phyloP scores from a whole-genome alignment of 148 eudicot species.

The Chenopodium formosanum region DNA sequence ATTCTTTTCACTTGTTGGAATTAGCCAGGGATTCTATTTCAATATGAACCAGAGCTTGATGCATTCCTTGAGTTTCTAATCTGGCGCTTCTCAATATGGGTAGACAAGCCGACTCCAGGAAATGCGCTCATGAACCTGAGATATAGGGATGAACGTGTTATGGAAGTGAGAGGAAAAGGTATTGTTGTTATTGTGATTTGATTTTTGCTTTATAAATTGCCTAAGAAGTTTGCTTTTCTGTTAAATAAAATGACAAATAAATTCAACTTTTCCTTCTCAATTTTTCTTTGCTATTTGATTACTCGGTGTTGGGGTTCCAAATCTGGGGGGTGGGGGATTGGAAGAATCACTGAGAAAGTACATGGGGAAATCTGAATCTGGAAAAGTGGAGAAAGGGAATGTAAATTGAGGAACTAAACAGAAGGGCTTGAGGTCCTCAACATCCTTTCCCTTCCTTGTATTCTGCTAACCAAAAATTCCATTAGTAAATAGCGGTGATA shows the following conservation, averaged over 20 bases:
- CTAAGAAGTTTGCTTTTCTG: not conserved
- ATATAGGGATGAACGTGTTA: slow-evolving; percentile 85
- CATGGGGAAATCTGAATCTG: too few species aligned
- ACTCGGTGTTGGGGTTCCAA: too few species aligned
- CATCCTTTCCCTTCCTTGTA: too few species aligned
- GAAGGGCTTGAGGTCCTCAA: too few species aligned
- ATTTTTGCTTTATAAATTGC: not conserved
- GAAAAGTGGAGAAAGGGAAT: too few species aligned
- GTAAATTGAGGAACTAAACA: too few species aligned
- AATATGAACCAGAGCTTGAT: slow-evolving; percentile 95
- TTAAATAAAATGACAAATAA: not conserved
- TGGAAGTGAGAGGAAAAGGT: slow-evolving; percentile 78
- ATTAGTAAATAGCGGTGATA: too few species aligned
- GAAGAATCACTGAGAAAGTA: too few species aligned
- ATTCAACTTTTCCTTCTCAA: not conserved
- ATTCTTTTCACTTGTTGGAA: slow-evolving; percentile 44
- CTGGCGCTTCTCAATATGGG: slow-evolving; percentile 98
- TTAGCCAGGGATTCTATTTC: slow-evolving; percentile 99
- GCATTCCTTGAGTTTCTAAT: slow-evolving; percentile 98
- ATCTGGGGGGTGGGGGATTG: too few species aligned
- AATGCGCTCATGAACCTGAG: slow-evolving; percentile 91
- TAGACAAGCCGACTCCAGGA: slow-evolving; percentile 98
- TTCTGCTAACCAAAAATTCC: too few species aligned
- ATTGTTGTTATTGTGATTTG: not conserved
- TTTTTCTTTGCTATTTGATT: too few species aligned